phyloP scores from a whole-genome alignment of 2,329 filamentous ascomycete species.

The Orbilia oligospora region DNA sequence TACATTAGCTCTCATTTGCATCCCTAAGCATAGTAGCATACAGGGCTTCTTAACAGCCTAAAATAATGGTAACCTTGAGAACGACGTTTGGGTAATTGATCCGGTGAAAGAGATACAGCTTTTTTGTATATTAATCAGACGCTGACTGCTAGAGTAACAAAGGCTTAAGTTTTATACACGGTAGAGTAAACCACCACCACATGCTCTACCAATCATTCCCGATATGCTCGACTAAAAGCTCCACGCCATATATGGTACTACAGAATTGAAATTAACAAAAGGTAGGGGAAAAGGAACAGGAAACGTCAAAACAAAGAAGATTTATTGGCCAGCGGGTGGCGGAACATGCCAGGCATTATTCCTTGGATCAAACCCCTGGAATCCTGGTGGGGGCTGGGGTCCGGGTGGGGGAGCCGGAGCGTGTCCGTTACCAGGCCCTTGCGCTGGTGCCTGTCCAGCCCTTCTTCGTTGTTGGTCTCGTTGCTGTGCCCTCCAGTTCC shows the following conservation, averaged over 20 bases:
- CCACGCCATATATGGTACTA: constrained; percentile 43
- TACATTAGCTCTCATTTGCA: neutral
- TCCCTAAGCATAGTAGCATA: neutral
- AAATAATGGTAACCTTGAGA: neutral
- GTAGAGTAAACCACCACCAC: constrained; percentile 12
- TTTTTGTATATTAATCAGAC: constrained; percentile 33
- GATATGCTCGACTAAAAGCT: constrained; percentile 3
- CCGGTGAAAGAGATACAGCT: neutral
- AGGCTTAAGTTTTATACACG: constrained; percentile 40
- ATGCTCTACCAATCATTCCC: constrained; percentile 14
- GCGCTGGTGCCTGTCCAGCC: constrained; percentile 23
- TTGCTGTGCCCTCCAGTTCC: constrained; percentile 76
- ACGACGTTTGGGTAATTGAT: neutral
- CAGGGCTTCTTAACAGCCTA: too few relatives aligned
- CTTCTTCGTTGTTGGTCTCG: constrained; percentile 64
- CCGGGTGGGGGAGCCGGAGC: constrained; percentile 61
- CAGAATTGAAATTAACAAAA: constrained; percentile 18
- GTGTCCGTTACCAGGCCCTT: constrained; percentile 66
- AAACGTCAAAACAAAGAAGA: neutral
- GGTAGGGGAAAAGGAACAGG: neutral
- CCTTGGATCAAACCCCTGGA: constrained; percentile 39
- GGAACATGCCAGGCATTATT: constrained; percentile 42
- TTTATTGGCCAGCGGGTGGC: constrained; percentile 40
- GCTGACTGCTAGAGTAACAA: constrained; percentile 31
- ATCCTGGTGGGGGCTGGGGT: constrained; percentile 21